phyloP scores from a whole-genome alignment of 2,329 filamentous ascomycete genomes.

The Fusarium sp. region DNA sequence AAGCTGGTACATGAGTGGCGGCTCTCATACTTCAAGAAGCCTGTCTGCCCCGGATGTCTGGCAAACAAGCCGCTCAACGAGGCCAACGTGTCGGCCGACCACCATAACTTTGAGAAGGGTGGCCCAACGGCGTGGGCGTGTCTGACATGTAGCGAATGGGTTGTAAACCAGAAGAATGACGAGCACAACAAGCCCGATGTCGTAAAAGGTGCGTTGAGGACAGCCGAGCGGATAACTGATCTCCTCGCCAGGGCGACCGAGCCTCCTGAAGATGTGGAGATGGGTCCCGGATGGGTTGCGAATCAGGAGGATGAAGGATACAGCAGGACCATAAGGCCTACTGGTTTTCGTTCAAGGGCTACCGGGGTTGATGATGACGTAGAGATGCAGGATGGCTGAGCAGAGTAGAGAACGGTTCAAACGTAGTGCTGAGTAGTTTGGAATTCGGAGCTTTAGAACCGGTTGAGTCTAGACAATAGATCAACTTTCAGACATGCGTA shows the following conservation, averaged over 20 bases:
- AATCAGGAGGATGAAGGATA: slow-evolving; percentile 32
- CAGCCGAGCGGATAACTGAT: slow-evolving; percentile 2
- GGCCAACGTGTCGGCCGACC: slow-evolving; percentile 31
- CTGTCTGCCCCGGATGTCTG: slow-evolving; percentile 48
- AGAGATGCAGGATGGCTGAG: background rate
- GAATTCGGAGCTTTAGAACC: slow-evolving; percentile 22
- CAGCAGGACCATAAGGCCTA: slow-evolving; percentile 30
- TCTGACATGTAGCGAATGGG: slow-evolving; percentile 47
- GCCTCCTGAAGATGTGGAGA: background rate
- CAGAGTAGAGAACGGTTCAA: background rate
- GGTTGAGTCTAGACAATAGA: slow-evolving; percentile 8
- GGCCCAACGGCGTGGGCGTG: slow-evolving; percentile 45
- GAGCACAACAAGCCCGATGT: slow-evolving; percentile 24
- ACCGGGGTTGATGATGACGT: slow-evolving; percentile 1
- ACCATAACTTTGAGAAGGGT: slow-evolving; percentile 15
- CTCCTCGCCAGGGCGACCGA: background rate
- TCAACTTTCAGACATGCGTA: slow-evolving; percentile 12
- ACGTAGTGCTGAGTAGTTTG: background rate
- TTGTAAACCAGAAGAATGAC: slow-evolving; percentile 41
- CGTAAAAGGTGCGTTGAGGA: slow-evolving; percentile 34
- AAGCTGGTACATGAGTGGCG: slow-evolving; percentile 43
- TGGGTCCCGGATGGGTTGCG: slow-evolving; percentile 42
- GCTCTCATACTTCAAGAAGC: slow-evolving; percentile 31
- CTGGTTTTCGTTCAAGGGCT: background rate
- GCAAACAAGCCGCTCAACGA: slow-evolving; percentile 8